Percentiles rank a stretch among this genome's conserved stretches.
Evolutionary conservation across 352 stramenopile species (phyloP).

Genomic region (Blastocystis sp.): DNA sequence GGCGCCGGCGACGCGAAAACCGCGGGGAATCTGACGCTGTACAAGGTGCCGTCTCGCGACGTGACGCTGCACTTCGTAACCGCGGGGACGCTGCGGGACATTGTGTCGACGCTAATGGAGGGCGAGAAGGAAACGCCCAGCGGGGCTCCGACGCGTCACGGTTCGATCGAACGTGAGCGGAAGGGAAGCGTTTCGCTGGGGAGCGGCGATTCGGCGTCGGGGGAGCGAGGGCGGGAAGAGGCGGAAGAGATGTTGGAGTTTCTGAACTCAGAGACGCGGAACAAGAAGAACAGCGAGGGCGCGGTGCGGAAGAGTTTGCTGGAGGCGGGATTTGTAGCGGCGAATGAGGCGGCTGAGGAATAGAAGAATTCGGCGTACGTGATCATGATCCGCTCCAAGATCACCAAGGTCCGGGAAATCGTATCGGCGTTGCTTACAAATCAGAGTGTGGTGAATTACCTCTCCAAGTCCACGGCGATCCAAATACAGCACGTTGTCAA

Average conservation of each 20-base stretch:
- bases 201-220: too few relatives aligned
- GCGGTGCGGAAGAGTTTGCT: neutral
- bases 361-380: conserved; percentile 10
- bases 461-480: neutral
- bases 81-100: neutral
- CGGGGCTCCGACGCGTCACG: neutral
- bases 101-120: neutral
- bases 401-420: conserved; percentile 1
- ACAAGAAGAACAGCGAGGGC: neutral
- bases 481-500: neutral
- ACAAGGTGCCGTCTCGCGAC: neutral
- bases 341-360: neutral
- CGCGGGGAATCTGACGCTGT: too few relatives aligned
- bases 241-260: neutral
- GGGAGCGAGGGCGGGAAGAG: too few relatives aligned
- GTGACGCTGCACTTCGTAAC: neutral
- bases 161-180: neutral
- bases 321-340: neutral
- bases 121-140: neutral
- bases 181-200: neutral
- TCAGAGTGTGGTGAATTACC: neutral
- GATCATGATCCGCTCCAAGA: conserved; percentile 9
- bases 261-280: neutral
- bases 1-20: too few relatives aligned
- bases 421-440: neutral